phyloP scores from a whole-genome alignment of 805 yeast genomes.

The Saturnispora sanitii region DNA sequence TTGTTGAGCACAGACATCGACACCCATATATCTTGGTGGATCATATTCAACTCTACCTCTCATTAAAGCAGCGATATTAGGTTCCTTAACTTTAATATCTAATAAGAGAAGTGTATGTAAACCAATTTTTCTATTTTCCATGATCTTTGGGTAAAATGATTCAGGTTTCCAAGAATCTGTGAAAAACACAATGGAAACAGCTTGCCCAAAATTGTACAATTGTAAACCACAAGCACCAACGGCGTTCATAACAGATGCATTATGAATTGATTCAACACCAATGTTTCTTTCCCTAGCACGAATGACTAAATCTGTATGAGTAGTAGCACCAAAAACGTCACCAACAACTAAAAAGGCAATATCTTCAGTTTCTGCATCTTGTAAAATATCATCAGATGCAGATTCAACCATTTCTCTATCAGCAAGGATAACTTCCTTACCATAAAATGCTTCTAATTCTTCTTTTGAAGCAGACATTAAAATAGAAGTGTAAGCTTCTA shows the following conservation, averaged over 20 bases:
- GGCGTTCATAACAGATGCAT: constrained; percentile 97
- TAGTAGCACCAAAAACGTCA: constrained; percentile 96
- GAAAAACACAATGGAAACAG: constrained; percentile 93
- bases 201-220: constrained; percentile 90
- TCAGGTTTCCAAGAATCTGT: constrained; percentile 96
- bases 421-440: constrained; percentile 75
- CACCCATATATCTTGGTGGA: constrained; percentile 95
- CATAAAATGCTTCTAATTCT: constrained; percentile 74
- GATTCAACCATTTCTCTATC: constrained; percentile 92
- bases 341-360: constrained; percentile 95
- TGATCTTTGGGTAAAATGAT: constrained; percentile 78
- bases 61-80: constrained; percentile 87
- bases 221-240: constrained; percentile 98
- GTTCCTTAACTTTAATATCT: constrained; percentile 95
- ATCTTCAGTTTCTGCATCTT: constrained; percentile 68
- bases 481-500: constrained; percentile 93
- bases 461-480: constrained; percentile 82
- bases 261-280: constrained; percentile 74
- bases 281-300: constrained; percentile 83
- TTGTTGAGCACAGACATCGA: constrained; percentile 82
- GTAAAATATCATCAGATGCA: constrained; percentile 76
- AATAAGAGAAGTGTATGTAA: constrained; percentile 80
- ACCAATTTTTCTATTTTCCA: constrained; percentile 86
- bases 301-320: constrained; percentile 88
- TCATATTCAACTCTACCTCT: constrained; percentile 87